Conservation (phyloP, 805 yeast genomes). For the Kuraishia molischiana region DNA sequence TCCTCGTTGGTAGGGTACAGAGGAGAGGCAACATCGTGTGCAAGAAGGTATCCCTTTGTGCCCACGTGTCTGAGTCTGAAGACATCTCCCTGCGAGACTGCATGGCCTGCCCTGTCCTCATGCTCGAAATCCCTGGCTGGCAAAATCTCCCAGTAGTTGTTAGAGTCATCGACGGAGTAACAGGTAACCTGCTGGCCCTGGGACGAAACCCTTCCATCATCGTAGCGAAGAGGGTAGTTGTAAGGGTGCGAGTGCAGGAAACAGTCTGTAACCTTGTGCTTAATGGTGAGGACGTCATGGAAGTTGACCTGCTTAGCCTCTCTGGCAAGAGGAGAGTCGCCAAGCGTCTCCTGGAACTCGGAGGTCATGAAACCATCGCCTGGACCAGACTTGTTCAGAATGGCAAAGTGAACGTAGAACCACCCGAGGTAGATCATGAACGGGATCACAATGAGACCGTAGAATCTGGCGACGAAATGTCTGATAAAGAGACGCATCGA, state of each 20-base stretch:
- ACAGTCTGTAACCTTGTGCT: constrained; percentile 73
- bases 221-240: constrained; percentile 83
- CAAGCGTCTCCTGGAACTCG: constrained; percentile 86
- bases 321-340: constrained; percentile 69
- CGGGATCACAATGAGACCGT: constrained; percentile 69
- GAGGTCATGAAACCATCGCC: constrained; percentile 95
- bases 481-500: constrained; percentile 42
- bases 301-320: constrained; percentile 66
- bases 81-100: constrained; percentile 60
- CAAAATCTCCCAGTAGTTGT: constrained; percentile 81
- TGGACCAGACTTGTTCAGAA: constrained; percentile 82
- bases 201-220: constrained; percentile 92
- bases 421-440: constrained; percentile 74
- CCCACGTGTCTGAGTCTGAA: constrained; percentile 74
- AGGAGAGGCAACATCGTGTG: constrained; percentile 97
- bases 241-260: constrained; percentile 74
- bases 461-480: constrained; percentile 70
- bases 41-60: constrained; percentile 69
- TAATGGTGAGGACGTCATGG: constrained; percentile 66
- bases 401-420: constrained; percentile 86
- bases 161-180: constrained; percentile 40
- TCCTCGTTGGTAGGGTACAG: constrained; percentile 88
- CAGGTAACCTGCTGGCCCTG: constrained; percentile 93
- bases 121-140: constrained; percentile 44
- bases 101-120: constrained; percentile 26